Base-by-base conservation (phyloP, 2,329 filamentous ascomycete species). In the Colletotrichum sp. region DNA sequence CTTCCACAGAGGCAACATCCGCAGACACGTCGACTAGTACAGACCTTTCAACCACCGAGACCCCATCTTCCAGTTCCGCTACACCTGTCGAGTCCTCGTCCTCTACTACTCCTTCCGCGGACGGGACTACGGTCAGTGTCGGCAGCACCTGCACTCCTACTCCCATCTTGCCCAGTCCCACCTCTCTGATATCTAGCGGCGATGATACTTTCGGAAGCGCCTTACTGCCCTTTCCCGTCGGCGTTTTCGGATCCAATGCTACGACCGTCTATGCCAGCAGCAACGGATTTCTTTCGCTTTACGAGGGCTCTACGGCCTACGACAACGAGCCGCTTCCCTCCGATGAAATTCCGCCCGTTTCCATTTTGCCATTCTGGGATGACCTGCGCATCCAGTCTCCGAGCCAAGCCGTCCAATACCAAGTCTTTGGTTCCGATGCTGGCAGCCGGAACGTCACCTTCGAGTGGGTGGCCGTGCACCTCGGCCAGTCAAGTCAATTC, bases 361-460 rank as follows among this genome's bases (percentile, higher is more conserved):
- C 59, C 59, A 49, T 71, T 6, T 13, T 71, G 6, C n/a, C 59
- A 5, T 71, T 8, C 16, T 64, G 26, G 21, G 69, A 64, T 26
- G 59, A 71, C n/a, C 39, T 71, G 28, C 3, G 3, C 28, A 3
- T 68, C 44, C 10, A 10, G 28, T 1, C 59, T 7, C 18, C 59
- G 5, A 26, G 7, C 44, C 44, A 60, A 18, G 15, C 8, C 13
- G 28, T 32, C 10, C 10, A n/a, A n/a, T 55, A 64, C 15, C 36
- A 64, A 8, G 15, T 52, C 10, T 32, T 64, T 16, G 59, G 59
- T 26, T 34, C 39, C 8, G 6, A 9, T 8, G 6, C 34, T 8
- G 68, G 59, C 28, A 64, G 16, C 28, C 69, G 69, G 18, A 64
- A 9, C 18, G 69, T 71, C 5, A 64, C 57, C 13, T 64, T 71